Conservation (phyloP, 1,284 basidiomycete species). For the Moesziomyces sp. region DNA sequence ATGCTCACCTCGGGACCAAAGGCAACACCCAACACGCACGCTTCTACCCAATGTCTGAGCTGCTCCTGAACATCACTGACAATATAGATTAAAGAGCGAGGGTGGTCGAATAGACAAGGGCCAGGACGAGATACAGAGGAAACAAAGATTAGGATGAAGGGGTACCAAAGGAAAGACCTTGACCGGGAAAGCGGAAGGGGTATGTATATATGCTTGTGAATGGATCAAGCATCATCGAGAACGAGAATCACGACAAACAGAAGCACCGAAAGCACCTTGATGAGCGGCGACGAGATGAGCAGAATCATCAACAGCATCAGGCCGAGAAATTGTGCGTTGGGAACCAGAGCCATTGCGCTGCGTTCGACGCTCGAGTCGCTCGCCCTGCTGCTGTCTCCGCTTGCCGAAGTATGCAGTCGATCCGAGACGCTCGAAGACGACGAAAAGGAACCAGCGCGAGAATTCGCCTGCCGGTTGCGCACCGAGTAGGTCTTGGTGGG, state of each 20-base stretch:
- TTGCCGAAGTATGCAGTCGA: not conserved
- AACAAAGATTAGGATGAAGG: too few species aligned
- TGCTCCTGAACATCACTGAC: too few species aligned
- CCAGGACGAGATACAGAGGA: not conserved
- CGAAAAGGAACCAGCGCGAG: constrained; percentile 12
- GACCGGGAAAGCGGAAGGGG: not conserved
- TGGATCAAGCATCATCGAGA: constrained; percentile 13
- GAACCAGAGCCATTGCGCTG: constrained; percentile 5
- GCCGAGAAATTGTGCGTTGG: constrained; percentile 36
- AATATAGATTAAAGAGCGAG: not conserved
- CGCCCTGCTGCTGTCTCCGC: not conserved
- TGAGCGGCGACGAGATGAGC: constrained; percentile 43
- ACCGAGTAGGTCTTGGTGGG: constrained; percentile 1
- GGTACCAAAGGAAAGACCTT: not conserved
- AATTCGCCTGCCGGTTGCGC: not conserved
- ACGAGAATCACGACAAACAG: constrained; percentile 25
- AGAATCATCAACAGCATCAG: constrained; percentile 41
- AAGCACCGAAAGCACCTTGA: constrained; percentile 44
- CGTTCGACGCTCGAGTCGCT: not conserved
- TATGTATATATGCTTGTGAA: not conserved
- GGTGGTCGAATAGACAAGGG: constrained; percentile 6
- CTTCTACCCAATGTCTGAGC: too few species aligned
- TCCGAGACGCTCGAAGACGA: constrained; percentile 1
- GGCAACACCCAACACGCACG: too few species aligned
- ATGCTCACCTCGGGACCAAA: too few species aligned